phyloP scores from a whole-genome alignment of 805 yeast species.

The Sugiyamaella boreocaroliniensis region DNA sequence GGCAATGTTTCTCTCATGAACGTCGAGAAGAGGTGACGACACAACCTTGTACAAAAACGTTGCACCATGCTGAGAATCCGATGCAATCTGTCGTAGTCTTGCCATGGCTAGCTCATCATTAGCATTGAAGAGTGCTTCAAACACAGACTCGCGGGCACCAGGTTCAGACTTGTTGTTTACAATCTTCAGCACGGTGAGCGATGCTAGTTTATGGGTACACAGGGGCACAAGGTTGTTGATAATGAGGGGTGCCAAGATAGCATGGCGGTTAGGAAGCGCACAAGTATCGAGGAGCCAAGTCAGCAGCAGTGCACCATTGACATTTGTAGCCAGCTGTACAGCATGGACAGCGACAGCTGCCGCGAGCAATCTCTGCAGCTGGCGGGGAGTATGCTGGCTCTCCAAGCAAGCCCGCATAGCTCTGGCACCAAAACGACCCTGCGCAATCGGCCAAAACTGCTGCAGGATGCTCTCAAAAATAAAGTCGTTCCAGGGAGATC shows the following conservation, averaged over 20 bases:
- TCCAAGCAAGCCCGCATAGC: slow-evolving; percentile 92
- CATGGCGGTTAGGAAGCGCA: slow-evolving; percentile 55
- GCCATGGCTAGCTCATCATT: slow-evolving; percentile 34
- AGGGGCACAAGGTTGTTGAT: slow-evolving; percentile 51
- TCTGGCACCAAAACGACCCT: slow-evolving; percentile 89
- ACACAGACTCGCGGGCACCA: slow-evolving; percentile 51
- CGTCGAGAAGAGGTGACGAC: slow-evolving; percentile 57
- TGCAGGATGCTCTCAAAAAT: slow-evolving; percentile 77
- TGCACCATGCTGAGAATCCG: slow-evolving; percentile 64
- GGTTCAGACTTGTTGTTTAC: slow-evolving; percentile 62
- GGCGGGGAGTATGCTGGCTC: slow-evolving; percentile 57
- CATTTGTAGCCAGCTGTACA: slow-evolving; percentile 70
- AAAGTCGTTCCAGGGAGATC: slow-evolving; percentile 81
- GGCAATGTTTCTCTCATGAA: slow-evolving; percentile 51
- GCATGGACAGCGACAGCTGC: slow-evolving; percentile 72
- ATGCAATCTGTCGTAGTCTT: slow-evolving; percentile 51
- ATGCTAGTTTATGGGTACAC: slow-evolving; percentile 78
- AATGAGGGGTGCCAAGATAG: slow-evolving; percentile 55
- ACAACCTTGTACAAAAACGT: slow-evolving; percentile 74
- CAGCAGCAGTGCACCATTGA: slow-evolving; percentile 80
- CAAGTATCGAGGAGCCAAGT: slow-evolving; percentile 95
- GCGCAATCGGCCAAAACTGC: slow-evolving; percentile 72
- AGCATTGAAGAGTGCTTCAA: slow-evolving; percentile 53
- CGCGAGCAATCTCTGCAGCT: slow-evolving; percentile 66
- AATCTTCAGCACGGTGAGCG: slow-evolving; percentile 72